Base-by-base conservation (phyloP, 257 asterid species). In the Nicotiana undulata region DNA sequence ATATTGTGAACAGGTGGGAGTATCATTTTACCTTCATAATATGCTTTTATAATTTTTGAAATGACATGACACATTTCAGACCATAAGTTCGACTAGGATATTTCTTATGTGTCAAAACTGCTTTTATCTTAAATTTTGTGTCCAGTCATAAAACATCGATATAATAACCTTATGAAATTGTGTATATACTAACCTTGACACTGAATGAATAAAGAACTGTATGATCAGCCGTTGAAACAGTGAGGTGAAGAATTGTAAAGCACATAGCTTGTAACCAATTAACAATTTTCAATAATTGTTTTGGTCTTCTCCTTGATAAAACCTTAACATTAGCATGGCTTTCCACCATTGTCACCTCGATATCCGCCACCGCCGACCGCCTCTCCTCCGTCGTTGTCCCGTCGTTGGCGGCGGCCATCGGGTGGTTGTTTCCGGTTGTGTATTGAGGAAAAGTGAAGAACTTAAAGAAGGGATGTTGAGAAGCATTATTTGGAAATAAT, bases 311-410 rank as follows among this genome's bases (percentile, higher is more conserved):
- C 15, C 82, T 80, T 9, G 90, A 56, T 0, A 86, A 59, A 51
- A 93, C 75, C 74, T 86, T 91, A 64, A 93, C 80, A 63, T 86
- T 91, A 28, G 97, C 97, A 79, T 93, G 93, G 6, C 74, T 82
- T 85, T 93, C 97, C 65, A 80, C 90, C 92, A 89, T 85, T 29
- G 89, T 81, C 79, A 89, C 97, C 86, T 93, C 97, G 18, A 93
- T 79, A 10, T 91, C 93, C 2, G 93, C 97, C 0, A 84, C 26
- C 4, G 75, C 63, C 40, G 88, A 85, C 34, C 31, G 76, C 78
- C 82, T 74, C 81, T 84, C 89, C 15, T 64, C 82, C 79, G 31
- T 80, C 34, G 4, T 22, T 20, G 77, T 76, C 1, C 74, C 86
- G 26, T 68, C 59, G 53, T 68, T 32, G 70, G 81, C 3, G 64